Base-by-base conservation (phyloP, 495 filamentous ascomycete species). In the Opeltia flavorubescens region DNA sequence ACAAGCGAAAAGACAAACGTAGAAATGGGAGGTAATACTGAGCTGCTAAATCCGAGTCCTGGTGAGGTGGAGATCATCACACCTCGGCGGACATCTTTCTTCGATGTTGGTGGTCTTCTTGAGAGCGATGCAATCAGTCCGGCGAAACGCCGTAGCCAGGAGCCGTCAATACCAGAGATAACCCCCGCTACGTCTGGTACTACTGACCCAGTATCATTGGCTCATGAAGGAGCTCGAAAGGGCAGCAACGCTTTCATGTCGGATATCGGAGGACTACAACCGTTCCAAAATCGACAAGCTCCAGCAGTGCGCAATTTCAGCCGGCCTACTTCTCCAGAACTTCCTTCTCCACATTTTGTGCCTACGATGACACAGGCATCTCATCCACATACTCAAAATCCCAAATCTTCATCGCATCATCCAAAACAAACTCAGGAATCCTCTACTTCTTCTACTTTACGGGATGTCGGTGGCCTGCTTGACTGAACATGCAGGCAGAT, bases 81-180 rank as follows among this genome's bases (percentile, higher is more conserved):
- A 2, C 69, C 74, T 6, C 65, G 68, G 3, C 60, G 63, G 9
- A 66, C 78, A 3, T 83, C 78, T 12, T 80, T 89, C 53, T 83
- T 85, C 50, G 83, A 87, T 53, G 76, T 80, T 24, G 81, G 81
- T 28, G 78, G 78, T 4, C 63, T 86, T 1, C 62, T 85, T 1
- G 69, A 72, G 20, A 61, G 65, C n/a, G 21, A 48, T 40, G 24
- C 4, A 36, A 2, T 36, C 7, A 17, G 13, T 3, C 34, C 34
- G 7, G 20, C 2, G 6, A 36, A 7, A 3, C 34, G 15, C 8
- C 20, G n/a, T 12, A 1, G 12, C 12, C 5, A 6, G 6, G 34
- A 36, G 12, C 34, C 6, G 11, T 17, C 34, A 17, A 36, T 3
- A n/a, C 12, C 12, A n/a, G 34, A 36, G 34, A 36, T 36, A n/a